Conservation (phyloP, 1,284 basidiomycete genomes). For the Lignosus rhinocerotis region DNA sequence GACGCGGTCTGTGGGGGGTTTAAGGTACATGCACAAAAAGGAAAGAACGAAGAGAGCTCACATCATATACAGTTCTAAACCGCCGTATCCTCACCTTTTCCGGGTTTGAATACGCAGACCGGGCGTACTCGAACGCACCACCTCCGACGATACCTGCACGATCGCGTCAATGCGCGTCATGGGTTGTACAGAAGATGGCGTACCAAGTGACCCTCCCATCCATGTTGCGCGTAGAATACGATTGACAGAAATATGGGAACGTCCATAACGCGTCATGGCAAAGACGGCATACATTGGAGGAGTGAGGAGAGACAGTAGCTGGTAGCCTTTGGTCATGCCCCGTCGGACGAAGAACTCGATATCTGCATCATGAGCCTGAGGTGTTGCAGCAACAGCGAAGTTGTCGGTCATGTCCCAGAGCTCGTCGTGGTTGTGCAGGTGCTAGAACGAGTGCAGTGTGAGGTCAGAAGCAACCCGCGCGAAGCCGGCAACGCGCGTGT, state of each 20-base stretch:
- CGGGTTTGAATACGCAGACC: constrained; percentile 42
- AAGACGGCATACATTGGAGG: constrained; percentile 60
- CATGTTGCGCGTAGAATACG: constrained; percentile 67
- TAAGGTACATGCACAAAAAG: not conserved
- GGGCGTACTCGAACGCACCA: constrained; percentile 46
- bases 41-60: constrained; percentile 31
- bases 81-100: constrained; percentile 42
- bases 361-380: constrained; percentile 37
- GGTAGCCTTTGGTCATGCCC: constrained; percentile 65
- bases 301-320: constrained; percentile 57
- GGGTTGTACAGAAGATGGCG: constrained; percentile 8
- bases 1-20: constrained; percentile 47
- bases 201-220: constrained; percentile 62
- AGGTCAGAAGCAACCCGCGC: constrained; percentile 9
- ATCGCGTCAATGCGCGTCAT: not conserved
- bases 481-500: not conserved
- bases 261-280: constrained; percentile 53
- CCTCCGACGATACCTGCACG: constrained; percentile 40
- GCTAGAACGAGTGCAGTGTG: not conserved
- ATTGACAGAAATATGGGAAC: constrained; percentile 55
- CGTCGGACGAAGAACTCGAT: constrained; percentile 59
- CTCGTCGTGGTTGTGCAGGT: not conserved
- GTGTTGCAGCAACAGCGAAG: constrained; percentile 23
- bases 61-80: constrained; percentile 54
- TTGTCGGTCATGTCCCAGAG: constrained; percentile 25